Conservation (phyloP, 495 filamentous ascomycete species). For the Aspergillus mulundensis region DNA sequence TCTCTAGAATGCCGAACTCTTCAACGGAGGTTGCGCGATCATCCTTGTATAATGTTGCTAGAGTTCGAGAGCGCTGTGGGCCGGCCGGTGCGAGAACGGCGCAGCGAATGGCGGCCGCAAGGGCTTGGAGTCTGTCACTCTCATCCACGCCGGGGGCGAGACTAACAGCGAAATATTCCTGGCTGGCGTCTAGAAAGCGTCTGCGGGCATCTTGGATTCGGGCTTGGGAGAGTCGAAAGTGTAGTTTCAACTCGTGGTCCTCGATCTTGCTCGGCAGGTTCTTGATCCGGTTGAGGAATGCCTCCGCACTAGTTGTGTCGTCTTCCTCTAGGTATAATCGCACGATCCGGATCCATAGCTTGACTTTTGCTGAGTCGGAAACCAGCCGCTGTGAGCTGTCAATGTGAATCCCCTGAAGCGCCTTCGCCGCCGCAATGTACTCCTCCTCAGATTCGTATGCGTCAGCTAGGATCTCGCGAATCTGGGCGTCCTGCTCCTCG, state of each 20-base stretch:
- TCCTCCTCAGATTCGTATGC: constrained; percentile 81
- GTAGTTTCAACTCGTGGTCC: constrained; percentile 67
- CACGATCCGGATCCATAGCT: constrained; percentile 89
- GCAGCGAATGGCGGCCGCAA: constrained; percentile 86
- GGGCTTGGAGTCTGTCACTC: constrained; percentile 75
- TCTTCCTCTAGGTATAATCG: constrained; percentile 93
- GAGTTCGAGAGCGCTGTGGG: constrained; percentile 70
- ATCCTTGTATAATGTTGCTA: constrained; percentile 89
- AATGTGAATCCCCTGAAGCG: constrained; percentile 78
- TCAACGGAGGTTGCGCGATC: constrained; percentile 72
- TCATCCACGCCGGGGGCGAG: constrained; percentile 72
- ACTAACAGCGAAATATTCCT: constrained; percentile 82
- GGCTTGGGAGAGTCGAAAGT: constrained; percentile 87
- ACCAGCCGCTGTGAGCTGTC: constrained; percentile 83
- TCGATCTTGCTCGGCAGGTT: constrained; percentile 76
- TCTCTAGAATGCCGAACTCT: constrained; percentile 88
- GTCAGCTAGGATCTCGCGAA: constrained; percentile 77
- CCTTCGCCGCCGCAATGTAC: constrained; percentile 69
- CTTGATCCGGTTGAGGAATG: constrained; percentile 88
- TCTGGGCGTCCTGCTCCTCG: constrained; percentile 76
- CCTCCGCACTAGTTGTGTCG: constrained; percentile 79
- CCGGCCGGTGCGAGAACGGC: constrained; percentile 94
- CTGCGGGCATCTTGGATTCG: constrained; percentile 88
- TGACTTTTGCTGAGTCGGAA: constrained; percentile 69
- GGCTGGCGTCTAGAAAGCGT: constrained; percentile 83